Conservation (phyloP, 1,284 basidiomycete species). For the Boletus semigastroideus region DNA sequence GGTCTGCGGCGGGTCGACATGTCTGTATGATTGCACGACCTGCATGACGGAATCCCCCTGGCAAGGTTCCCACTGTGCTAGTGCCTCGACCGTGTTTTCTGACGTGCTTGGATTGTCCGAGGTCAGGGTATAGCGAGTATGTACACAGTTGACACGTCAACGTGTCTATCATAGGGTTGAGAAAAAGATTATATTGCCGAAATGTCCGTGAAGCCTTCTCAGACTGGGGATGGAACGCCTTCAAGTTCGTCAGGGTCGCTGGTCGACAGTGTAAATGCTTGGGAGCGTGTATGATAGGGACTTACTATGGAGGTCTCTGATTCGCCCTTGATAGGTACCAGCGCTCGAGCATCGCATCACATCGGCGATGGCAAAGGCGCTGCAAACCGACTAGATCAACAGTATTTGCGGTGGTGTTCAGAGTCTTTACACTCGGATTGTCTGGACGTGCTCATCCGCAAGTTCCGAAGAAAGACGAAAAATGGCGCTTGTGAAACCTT, state of each 20-base stretch:
- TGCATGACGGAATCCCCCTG: neutral
- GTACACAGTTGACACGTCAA: neutral
- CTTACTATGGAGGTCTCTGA: neutral
- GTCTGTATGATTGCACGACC: neutral
- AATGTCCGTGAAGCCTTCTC: neutral
- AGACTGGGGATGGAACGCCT: neutral
- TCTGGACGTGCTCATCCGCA: neutral
- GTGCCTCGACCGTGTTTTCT: slow-evolving; percentile 8
- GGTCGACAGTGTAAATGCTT: neutral
- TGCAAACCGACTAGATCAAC: neutral
- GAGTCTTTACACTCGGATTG: neutral
- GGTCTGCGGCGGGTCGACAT: neutral
- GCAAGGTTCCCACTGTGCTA: neutral
- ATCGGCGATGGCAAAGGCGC: too few species aligned
- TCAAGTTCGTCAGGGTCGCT: neutral
- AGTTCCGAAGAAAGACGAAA: neutral
- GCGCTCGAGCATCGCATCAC: neutral
- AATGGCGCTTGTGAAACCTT: too few species aligned
- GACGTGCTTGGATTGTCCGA: neutral
- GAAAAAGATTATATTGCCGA: neutral
- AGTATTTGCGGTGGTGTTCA: neutral
- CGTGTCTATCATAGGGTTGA: neutral
- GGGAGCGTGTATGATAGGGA: neutral
- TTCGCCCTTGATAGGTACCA: slow-evolving; percentile 1
- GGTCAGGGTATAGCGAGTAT: too few species aligned